phyloP scores from a whole-genome alignment of 2,329 filamentous ascomycete genomes.

The Aspergillus sclerotialis region DNA sequence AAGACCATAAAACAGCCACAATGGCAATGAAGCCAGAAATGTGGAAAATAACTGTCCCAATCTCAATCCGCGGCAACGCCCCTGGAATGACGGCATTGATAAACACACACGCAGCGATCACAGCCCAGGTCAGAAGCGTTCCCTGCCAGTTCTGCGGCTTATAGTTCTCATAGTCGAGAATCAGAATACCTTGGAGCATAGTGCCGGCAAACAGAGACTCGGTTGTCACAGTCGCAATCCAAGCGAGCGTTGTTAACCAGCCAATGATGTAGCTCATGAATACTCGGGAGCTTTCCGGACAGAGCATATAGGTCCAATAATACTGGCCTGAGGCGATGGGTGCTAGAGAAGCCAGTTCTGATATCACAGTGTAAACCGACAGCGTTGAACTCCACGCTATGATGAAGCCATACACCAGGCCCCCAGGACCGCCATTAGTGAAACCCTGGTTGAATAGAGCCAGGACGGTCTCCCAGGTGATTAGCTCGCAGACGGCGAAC shows the following conservation, averaged over 20 bases:
- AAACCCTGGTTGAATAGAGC: slow-evolving; percentile 37
- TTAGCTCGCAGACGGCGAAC: slow-evolving; percentile 39
- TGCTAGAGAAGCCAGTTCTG: slow-evolving; percentile 42
- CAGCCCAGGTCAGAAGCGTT: slow-evolving; percentile 34
- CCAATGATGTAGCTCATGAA: slow-evolving; percentile 39
- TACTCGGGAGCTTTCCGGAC: slow-evolving; percentile 32
- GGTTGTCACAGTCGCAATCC: slow-evolving; percentile 37
- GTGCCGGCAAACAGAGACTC: slow-evolving; percentile 36
- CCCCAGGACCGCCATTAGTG: slow-evolving; percentile 42
- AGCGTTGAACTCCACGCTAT: slow-evolving; percentile 46
- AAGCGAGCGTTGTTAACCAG: slow-evolving; percentile 38
- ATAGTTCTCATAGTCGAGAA: slow-evolving; percentile 32
- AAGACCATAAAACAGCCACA: slow-evolving; percentile 28
- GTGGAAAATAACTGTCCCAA: slow-evolving; percentile 36
- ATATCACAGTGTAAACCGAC: slow-evolving; percentile 41
- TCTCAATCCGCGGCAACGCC: slow-evolving; percentile 34
- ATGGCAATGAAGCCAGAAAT: slow-evolving; percentile 43
- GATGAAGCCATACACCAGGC: slow-evolving; percentile 47
- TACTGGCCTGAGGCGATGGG: slow-evolving; percentile 42
- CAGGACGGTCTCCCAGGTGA: slow-evolving; percentile 42
- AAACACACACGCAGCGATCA: slow-evolving; percentile 31
- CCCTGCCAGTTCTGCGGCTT: slow-evolving; percentile 31
- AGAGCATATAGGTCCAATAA: slow-evolving; percentile 43
- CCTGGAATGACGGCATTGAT: slow-evolving; percentile 38
- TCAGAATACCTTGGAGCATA: slow-evolving; percentile 35